These are phyloP conservation scores for Volvox carteri DNA, from an alignment of 163 green algal species.

Conservation along the genomic window DNA sequence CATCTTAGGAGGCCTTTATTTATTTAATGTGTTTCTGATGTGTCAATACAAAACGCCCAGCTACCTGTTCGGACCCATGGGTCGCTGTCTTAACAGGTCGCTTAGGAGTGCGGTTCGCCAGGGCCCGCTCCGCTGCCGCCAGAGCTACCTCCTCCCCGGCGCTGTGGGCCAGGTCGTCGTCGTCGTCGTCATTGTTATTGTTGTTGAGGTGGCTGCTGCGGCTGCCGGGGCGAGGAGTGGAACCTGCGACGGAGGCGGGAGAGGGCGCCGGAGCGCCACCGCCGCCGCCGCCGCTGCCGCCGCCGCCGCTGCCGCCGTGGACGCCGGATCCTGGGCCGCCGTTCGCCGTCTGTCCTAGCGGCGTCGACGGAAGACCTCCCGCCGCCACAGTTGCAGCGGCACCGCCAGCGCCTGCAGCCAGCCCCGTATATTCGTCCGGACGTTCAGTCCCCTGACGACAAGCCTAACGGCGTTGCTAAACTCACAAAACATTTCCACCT, in stretches of 20 bases:
- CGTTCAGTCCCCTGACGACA: no score
- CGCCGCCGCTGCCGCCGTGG: no score
- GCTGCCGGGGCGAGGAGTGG: no score
- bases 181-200: neutral
- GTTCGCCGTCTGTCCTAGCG: neutral
- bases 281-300: neutral
- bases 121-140: constrained; percentile 43
- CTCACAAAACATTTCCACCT: no score
- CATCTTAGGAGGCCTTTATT: no score
- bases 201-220: neutral
- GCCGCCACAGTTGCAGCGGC: no score
- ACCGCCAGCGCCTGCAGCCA: no score
- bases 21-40: no score
- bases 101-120: constrained; percentile 55
- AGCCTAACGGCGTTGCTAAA: no score
- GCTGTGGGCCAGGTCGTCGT: neutral
- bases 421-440: no score
- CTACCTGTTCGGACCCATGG: constrained; percentile 1
- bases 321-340: neutral
- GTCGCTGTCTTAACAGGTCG: constrained; percentile 21
- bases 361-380: neutral
- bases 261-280: neutral
- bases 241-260: neutral
- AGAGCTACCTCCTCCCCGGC: constrained; percentile 39
- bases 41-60: no score